Evolutionary conservation across 495 filamentous ascomycete species (phyloP), one percentile per base, ranked within the genome.

Genomic region (Podospora comata): DNA sequence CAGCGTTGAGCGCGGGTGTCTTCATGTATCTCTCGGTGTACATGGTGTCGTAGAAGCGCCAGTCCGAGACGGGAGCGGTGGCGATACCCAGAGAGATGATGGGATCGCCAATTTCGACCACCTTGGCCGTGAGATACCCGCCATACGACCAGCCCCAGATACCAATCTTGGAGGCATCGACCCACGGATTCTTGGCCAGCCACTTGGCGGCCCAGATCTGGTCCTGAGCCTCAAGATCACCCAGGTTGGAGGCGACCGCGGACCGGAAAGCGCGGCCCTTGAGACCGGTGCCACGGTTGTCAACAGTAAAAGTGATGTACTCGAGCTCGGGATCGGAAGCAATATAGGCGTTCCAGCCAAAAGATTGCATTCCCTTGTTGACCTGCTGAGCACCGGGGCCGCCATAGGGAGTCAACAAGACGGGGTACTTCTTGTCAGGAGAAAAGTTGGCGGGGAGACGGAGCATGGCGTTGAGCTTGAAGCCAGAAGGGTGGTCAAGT

Each of bases 1-100:
- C 80, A 0, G 68, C 66, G 71, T 89, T 89, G 34, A 73, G 65
- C 54, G 73, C 69, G 1, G 81, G 77, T 20, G 79, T 84, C 69
- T 88, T 87, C 86, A 89, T 89, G 73, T 87, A 89, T 32, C 87
- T 79, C 76, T 89, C 86, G 11, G 87, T 87, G 77, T 89, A 89
- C 76, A 89, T 83, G 66, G 73, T 81, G 69, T 89, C 86, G 76
- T 89, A 89, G 75, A 87, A 85, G 3, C 85, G 78, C 87, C 86
- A 88, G 72, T 88, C 86, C 16, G 76, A 79, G 3, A 86, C 84
- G 0, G 85, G 85, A 0, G 85, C 85, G 0, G 84, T 84, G 60
- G 85, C 82, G 4, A 88, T 48, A 1, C 80, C 86, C 19, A 85
- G 73, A 0, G 84, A 79, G 68, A 88, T 86, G 32, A 78, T 80